phyloP scores from a whole-genome alignment of 139 green algal species.

The Micractinium conductrix region DNA sequence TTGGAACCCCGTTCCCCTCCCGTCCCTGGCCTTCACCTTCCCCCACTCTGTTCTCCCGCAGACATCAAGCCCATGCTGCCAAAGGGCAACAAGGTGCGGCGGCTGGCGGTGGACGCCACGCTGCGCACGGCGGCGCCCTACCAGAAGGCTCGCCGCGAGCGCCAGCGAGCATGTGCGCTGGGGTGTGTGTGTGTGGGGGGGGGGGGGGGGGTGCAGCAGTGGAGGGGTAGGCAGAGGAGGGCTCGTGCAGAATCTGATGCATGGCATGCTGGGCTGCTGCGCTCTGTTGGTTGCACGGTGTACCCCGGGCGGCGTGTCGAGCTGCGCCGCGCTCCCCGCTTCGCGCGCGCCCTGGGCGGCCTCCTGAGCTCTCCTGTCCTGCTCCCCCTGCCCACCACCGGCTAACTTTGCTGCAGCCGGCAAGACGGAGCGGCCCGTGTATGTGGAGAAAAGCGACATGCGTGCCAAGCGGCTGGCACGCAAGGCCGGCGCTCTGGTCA shows the following conservation, averaged over 20 bases:
- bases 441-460: conserved; percentile 98
- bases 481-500: conserved; percentile 94
- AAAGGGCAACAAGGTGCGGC: conserved; percentile 85
- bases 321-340: neutral
- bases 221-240: neutral
- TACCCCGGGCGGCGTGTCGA: too few relatives aligned
- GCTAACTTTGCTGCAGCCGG: conserved; percentile 15
- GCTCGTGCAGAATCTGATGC: neutral
- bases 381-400: too few relatives aligned
- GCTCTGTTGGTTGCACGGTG: neutral
- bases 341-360: neutral
- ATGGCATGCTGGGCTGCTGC: neutral
- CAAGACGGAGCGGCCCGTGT: conserved; percentile 71
- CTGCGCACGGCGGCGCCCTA: conserved; percentile 95
- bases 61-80: conserved; percentile 99
- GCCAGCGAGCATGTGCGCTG: conserved; percentile 9
- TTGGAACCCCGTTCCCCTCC: too few relatives aligned
- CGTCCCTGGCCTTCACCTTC: neutral
- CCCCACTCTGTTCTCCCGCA: conserved; percentile 24
- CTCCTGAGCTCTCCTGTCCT: neutral
- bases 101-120: conserved; percentile 98
- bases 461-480: conserved; percentile 94
- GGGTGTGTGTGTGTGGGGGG: neutral
- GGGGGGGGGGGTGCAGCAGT: neutral
- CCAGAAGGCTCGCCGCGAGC: conserved; percentile 76